phyloP scores from a whole-genome alignment of 768 basidiomycete genomes.

The Lentinula edodes region DNA sequence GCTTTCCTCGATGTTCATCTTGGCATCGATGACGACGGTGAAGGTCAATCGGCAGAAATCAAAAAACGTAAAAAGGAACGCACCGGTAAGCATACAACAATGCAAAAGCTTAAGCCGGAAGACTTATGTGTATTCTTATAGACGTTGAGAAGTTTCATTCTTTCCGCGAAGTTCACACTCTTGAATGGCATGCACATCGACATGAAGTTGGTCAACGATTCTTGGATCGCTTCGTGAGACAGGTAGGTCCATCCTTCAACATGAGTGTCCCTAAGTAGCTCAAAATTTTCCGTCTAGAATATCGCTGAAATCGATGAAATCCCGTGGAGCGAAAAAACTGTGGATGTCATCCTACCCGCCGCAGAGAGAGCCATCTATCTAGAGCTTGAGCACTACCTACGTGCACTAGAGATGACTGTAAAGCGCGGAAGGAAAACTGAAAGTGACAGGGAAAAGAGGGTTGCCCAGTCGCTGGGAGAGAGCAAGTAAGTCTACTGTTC shows the following conservation, averaged over 20 bases:
- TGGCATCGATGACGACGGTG: slow-evolving; percentile 85
- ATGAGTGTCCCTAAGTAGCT: slow-evolving; percentile 6
- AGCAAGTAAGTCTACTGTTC: slow-evolving; percentile 58
- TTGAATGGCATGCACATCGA: slow-evolving; percentile 90
- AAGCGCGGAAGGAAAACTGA: slow-evolving; percentile 59
- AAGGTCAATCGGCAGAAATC: slow-evolving; percentile 67
- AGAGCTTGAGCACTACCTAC: slow-evolving; percentile 89
- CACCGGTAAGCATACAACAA: slow-evolving; percentile 49
- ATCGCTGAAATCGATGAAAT: slow-evolving; percentile 97
- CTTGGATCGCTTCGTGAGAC: slow-evolving; percentile 77
- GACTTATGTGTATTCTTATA: slow-evolving; percentile 19
- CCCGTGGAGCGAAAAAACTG: slow-evolving; percentile 60
- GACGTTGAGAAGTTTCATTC: slow-evolving; percentile 93
- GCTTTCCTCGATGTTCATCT: slow-evolving; percentile 87
- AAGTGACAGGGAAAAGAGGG: slow-evolving; percentile 85
- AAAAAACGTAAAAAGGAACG: slow-evolving; percentile 81
- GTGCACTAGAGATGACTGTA: slow-evolving; percentile 84
- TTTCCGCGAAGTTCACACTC: slow-evolving; percentile 88
- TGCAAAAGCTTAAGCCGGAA: not conserved
- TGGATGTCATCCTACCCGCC: slow-evolving; percentile 73
- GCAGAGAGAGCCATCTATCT: slow-evolving; percentile 93
- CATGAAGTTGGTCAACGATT: slow-evolving; percentile 79
- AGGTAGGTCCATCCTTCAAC: slow-evolving; percentile 41
- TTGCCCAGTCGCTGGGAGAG: slow-evolving; percentile 82
- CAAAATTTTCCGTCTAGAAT: slow-evolving; percentile 46